Percentiles rank a stretch among this genome's conserved stretches.
Conservation (phyloP, 2,329 filamentous ascomycete genomes). For the Aspergillus neotritici region DNA sequence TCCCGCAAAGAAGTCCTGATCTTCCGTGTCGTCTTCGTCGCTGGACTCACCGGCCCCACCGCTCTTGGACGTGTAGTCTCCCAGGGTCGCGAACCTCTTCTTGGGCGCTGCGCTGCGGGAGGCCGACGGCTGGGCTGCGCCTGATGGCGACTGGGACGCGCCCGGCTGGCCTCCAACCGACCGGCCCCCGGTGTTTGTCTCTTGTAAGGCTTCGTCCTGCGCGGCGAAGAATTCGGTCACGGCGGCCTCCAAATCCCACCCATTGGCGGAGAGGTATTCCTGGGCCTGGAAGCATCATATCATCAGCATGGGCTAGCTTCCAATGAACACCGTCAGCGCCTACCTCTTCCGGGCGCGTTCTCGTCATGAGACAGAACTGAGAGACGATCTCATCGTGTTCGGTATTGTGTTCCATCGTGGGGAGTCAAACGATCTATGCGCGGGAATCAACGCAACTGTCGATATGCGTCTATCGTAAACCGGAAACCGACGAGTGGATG, state of each 20-base stretch:
- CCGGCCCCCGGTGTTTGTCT: constrained; percentile 23
- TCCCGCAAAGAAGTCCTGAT: constrained; percentile 57
- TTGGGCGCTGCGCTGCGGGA: constrained; percentile 26
- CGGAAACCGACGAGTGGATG: not conserved
- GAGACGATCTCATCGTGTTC: constrained; percentile 42
- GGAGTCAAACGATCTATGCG: not conserved
- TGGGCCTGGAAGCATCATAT: constrained; percentile 49
- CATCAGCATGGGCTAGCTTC: not conserved
- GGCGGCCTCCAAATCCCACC: constrained; percentile 62
- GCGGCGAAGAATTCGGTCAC: constrained; percentile 56
- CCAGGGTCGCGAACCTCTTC: constrained; percentile 46
- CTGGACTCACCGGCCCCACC: constrained; percentile 37
- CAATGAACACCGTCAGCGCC: constrained; percentile 3
- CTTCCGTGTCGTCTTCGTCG: constrained; percentile 50
- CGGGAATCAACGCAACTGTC: not conserved
- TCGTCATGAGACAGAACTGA: constrained; percentile 55
- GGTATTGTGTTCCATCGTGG: constrained; percentile 32
- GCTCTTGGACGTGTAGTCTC: constrained; percentile 38
- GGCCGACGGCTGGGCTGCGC: constrained; percentile 25
- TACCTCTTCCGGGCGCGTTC: constrained; percentile 47
- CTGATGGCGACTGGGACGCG: constrained; percentile 25
- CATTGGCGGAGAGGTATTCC: constrained; percentile 59
- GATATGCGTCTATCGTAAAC: not conserved
- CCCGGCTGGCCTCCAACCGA: constrained; percentile 21
- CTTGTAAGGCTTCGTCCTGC: constrained; percentile 37